Conservation (phyloP, 306 rosid genomes). For the Gastrolobium bilobum region DNA sequence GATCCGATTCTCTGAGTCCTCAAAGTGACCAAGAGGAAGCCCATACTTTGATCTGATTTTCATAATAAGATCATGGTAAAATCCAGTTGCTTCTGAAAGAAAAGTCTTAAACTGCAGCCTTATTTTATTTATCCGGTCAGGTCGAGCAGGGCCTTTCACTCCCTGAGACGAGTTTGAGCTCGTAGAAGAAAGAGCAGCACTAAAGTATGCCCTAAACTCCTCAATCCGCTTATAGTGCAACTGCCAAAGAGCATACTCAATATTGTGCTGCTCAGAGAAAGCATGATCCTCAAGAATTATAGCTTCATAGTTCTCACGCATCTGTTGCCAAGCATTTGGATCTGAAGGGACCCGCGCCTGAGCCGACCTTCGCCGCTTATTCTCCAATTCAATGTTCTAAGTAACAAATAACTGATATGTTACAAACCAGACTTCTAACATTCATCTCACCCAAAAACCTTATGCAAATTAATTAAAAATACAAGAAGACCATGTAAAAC, state of each 20-base stretch:
- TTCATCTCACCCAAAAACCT: neutral
- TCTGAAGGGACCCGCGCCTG: constrained; percentile 92
- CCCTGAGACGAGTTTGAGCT: constrained; percentile 74
- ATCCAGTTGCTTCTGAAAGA: constrained; percentile 95
- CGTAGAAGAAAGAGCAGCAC: constrained; percentile 67
- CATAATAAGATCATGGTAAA: constrained; percentile 90
- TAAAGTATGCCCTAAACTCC: constrained; percentile 81
- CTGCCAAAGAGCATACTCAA: constrained; percentile 92
- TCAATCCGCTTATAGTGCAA: constrained; percentile 93
- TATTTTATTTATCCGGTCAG: constrained; percentile 83
- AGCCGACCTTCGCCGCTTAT: constrained; percentile 78
- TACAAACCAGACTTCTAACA: neutral
- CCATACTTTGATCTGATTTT: constrained; percentile 89
- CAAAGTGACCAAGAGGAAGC: constrained; percentile 85
- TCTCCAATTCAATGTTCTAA: constrained; percentile 85
- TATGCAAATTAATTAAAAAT: neutral
- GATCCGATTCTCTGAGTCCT: constrained; percentile 71
- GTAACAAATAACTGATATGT: constrained; percentile 27
- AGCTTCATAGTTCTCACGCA: constrained; percentile 93
- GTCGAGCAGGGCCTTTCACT: constrained; percentile 70
- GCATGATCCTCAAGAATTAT: constrained; percentile 91
- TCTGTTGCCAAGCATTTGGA: constrained; percentile 96
- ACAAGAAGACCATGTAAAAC: neutral
- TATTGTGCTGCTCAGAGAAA: constrained; percentile 81
- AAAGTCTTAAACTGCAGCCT: constrained; percentile 89